Percentiles rank a stretch among this genome's conserved stretches.
Conservation (phyloP, 1,284 basidiomycete genomes). For the Cutaneotrichosporon sp. region DNA sequence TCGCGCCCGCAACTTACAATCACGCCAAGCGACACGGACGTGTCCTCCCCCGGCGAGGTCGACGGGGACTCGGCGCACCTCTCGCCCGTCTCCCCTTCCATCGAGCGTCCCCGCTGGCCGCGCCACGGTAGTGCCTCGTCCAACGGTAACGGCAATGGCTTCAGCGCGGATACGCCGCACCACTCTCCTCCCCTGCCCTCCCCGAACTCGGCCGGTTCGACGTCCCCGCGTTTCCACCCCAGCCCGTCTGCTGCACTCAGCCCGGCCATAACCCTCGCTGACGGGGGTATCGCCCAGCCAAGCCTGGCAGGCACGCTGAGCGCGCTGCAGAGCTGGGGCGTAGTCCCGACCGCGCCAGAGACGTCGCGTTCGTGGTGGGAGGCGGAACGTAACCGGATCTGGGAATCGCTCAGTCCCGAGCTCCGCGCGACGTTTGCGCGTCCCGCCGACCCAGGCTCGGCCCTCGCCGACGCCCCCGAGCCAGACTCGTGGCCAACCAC, state of each 20-base stretch:
- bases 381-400: conserved; percentile 30
- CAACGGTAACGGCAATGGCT: too few relatives aligned
- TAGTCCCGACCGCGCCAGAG: conserved; percentile 4
- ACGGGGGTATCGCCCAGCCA: background rate
- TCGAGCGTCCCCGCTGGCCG: background rate
- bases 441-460: conserved; percentile 33
- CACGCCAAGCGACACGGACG: background rate
- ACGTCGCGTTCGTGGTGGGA: conserved; percentile 34
- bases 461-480: conserved; percentile 25
- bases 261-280: background rate
- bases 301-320: background rate
- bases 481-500: background rate
- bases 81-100: background rate
- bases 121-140: background rate
- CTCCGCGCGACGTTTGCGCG: conserved; percentile 44
- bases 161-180: too few relatives aligned
- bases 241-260: background rate
- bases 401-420: conserved; percentile 37
- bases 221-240: background rate
- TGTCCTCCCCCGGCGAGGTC: background rate
- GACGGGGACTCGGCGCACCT: background rate
- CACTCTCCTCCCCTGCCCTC: background rate
- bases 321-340: background rate
- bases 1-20: background rate
- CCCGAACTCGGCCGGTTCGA: background rate